Percentiles rank a stretch among this genome's conserved stretches.
These are phyloP conservation scores for Verticillium nubilum DNA, from an alignment of 2,329 filamentous ascomycete genomes.

Conservation along the genomic window DNA sequence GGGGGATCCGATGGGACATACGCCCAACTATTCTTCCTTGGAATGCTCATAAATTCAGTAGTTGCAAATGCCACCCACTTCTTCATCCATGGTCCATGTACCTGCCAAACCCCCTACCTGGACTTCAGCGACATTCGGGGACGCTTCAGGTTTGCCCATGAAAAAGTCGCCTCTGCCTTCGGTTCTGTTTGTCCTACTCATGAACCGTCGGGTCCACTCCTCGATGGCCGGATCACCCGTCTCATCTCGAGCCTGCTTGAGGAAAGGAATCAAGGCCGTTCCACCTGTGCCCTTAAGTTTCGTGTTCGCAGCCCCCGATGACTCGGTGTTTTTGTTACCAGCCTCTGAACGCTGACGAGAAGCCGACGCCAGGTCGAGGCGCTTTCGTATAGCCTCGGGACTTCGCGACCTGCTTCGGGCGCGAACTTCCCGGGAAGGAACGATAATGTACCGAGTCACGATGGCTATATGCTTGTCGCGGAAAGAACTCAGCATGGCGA, in stretches of 20 bases:
- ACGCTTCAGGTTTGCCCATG: conserved; percentile 44
- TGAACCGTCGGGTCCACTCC: conserved; percentile 53
- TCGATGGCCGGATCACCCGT: conserved; percentile 86
- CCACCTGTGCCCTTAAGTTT: conserved; percentile 86
- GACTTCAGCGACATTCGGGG: conserved; percentile 35
- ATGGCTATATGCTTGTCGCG: conserved; percentile 95
- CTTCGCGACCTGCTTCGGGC: conserved; percentile 56
- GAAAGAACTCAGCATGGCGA: conserved; percentile 64
- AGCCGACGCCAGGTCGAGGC: conserved; percentile 58
- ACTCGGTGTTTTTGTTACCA: neutral
- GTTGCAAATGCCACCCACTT: conserved; percentile 59
- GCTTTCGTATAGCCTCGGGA: conserved; percentile 42
- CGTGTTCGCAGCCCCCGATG: conserved; percentile 28
- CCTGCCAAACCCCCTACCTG: conserved; percentile 67
- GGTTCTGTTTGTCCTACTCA: conserved; percentile 44
- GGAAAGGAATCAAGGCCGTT: conserved; percentile 87
- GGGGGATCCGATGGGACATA: neutral
- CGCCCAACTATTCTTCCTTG: neutral
- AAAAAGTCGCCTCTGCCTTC: conserved; percentile 53
- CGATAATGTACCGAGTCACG: conserved; percentile 90
- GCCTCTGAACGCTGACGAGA: conserved; percentile 31
- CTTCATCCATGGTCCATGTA: conserved; percentile 83
- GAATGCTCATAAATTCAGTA: conserved; percentile 27
- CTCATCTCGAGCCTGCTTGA: conserved; percentile 95
- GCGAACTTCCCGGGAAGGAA: conserved; percentile 73